A percentile compares a stretch with the other conserved stretches of the same genome.
phyloP scores from a whole-genome alignment of 2,329 filamentous ascomycete genomes.

The Cadophora malorum region DNA sequence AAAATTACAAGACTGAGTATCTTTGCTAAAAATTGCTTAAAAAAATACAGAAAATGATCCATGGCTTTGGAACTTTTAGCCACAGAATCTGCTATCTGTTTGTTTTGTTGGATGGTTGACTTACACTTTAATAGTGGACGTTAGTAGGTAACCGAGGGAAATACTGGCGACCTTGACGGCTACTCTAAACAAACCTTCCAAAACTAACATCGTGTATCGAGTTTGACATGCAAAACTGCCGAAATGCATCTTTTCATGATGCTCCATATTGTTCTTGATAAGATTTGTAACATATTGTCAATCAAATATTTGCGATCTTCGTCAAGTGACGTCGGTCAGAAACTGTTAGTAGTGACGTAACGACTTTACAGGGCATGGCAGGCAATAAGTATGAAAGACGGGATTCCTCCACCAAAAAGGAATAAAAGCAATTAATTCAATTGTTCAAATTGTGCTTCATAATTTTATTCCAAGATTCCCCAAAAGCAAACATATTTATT shows the following conservation, averaged over 20 bases:
- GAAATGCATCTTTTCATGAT: not conserved
- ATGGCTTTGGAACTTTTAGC: not conserved
- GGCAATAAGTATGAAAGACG: not conserved
- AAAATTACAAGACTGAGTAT: no score
- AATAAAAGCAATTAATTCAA: not conserved
- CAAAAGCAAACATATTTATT: not conserved
- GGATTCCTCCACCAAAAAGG: not conserved
- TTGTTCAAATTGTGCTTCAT: not conserved
- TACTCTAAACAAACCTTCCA: not conserved
- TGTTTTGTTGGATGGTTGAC: not conserved
- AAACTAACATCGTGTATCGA: not conserved
- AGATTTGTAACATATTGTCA: constrained; percentile 12
- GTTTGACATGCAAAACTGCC: not conserved
- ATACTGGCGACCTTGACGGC: constrained; percentile 7
- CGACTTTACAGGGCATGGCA: constrained; percentile 5
- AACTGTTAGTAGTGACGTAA: constrained; percentile 14
- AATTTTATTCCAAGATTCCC: not conserved
- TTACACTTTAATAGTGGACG: not conserved
- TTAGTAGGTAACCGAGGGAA: not conserved
- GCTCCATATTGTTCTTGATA: not conserved
- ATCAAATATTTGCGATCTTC: not conserved
- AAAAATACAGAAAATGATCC: no score
- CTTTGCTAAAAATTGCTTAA: no score
- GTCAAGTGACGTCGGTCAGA: constrained; percentile 17
- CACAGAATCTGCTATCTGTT: not conserved